Percentiles rank a stretch among this genome's conserved stretches.
Conservation (phyloP, 495 filamentous ascomycete genomes). For the Trichoderma gamsii region DNA sequence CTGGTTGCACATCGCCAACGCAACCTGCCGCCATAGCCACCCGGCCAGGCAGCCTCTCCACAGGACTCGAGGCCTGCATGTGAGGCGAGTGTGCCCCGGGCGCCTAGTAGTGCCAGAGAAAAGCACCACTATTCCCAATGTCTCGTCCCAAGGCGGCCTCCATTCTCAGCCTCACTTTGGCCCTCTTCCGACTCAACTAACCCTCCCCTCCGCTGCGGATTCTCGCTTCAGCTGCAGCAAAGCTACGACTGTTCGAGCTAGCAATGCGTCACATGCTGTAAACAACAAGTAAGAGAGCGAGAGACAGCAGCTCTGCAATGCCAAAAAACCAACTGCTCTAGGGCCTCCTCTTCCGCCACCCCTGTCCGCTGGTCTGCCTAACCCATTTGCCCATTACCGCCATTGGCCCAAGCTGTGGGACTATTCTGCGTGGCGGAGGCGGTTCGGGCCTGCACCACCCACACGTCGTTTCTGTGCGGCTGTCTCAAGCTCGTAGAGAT, state of each 20-base stretch:
- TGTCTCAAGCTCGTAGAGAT: neutral
- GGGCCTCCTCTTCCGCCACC: neutral
- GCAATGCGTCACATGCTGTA: constrained; percentile 1
- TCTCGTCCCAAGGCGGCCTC: neutral
- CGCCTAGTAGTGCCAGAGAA: neutral
- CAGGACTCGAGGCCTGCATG: constrained; percentile 9
- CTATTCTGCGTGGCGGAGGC: neutral
- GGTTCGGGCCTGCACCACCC: neutral
- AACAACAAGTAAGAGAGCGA: neutral
- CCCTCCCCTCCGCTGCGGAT: neutral
- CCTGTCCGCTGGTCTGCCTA: constrained; percentile 2
- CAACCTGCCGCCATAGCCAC: neutral
- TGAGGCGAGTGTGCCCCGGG: neutral
- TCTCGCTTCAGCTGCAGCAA: neutral
- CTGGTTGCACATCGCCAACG: neutral
- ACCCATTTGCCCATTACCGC: neutral
- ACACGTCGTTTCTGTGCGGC: neutral
- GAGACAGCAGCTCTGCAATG: neutral
- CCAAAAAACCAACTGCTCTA: neutral
- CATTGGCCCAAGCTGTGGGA: neutral
- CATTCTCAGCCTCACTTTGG: constrained; percentile 5
- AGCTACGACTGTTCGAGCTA: neutral
- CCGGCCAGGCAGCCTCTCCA: neutral
- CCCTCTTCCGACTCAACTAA: neutral
- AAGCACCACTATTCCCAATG: neutral